Conservation (phyloP, 2,329 filamentous ascomycete species). For the Xylariaceae sp. region DNA sequence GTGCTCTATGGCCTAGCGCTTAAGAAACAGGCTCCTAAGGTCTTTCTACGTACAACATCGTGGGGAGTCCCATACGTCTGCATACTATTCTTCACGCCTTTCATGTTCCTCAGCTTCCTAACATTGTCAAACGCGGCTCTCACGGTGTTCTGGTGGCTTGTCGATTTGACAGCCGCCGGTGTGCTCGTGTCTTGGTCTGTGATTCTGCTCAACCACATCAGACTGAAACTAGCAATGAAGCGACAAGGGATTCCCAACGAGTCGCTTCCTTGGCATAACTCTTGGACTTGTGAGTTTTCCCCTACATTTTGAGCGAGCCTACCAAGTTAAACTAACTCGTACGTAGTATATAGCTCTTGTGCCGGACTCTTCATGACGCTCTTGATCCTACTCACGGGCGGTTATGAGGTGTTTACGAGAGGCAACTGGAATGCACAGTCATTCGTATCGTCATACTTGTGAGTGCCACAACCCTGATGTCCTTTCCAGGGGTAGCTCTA, state of each 20-base stretch:
- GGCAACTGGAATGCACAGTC: slow-evolving; percentile 52
- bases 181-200: slow-evolving; percentile 59
- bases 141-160: slow-evolving; percentile 61
- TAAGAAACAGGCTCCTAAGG: slow-evolving; percentile 51
- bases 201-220: slow-evolving; percentile 55
- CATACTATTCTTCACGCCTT: slow-evolving; percentile 46
- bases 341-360: slow-evolving; percentile 54
- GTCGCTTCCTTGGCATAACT: slow-evolving; percentile 57
- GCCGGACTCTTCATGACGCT: slow-evolving; percentile 54
- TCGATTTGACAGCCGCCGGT: slow-evolving; percentile 56
- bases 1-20: slow-evolving; percentile 55
- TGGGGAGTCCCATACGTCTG: slow-evolving; percentile 54
- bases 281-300: slow-evolving; percentile 50
- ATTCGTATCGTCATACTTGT: slow-evolving; percentile 61
- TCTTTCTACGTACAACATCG: slow-evolving; percentile 48
- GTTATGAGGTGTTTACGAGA: slow-evolving; percentile 57
- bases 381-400: slow-evolving; percentile 63
- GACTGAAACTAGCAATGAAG: slow-evolving; percentile 49
- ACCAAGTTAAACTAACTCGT: slow-evolving; percentile 1
- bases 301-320: neutral
- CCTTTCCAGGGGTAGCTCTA: too few relatives aligned
- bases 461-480: too few relatives aligned
- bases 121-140: slow-evolving; percentile 51
- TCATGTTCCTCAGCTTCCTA: slow-evolving; percentile 56
- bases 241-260: slow-evolving; percentile 46